Conservation (phyloP, 2,329 filamentous ascomycete species). For the Ascochyta koolunga region DNA sequence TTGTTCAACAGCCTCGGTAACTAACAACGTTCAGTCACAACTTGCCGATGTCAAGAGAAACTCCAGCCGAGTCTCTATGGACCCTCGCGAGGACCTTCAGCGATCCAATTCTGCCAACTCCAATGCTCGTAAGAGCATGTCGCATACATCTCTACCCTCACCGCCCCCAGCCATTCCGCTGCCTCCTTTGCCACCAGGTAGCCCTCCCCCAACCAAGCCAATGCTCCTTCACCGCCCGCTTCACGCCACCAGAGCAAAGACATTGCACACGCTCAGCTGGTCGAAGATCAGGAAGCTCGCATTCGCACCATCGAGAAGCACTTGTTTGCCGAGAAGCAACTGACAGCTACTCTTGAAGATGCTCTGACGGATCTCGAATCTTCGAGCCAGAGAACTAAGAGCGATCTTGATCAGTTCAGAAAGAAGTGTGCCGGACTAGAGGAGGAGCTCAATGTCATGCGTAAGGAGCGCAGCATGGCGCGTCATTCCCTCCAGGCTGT, state of each 20-base stretch:
- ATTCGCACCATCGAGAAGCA: constrained; percentile 98
- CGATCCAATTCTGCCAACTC: constrained; percentile 66
- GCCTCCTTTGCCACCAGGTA: constrained; percentile 75
- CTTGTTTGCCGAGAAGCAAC: constrained; percentile 91
- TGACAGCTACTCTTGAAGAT: constrained; percentile 93
- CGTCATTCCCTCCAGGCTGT: constrained; percentile 81
- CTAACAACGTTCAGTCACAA: constrained; percentile 60
- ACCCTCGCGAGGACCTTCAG: constrained; percentile 56
- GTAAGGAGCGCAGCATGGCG: constrained; percentile 64
- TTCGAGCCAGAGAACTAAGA: constrained; percentile 89
- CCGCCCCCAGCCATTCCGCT: constrained; percentile 96
- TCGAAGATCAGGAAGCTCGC: constrained; percentile 93
- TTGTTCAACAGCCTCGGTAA: neutral
- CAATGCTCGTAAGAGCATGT: constrained; percentile 82
- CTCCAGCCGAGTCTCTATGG: constrained; percentile 53
- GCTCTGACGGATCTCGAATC: constrained; percentile 92
- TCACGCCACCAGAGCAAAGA: constrained; percentile 84
- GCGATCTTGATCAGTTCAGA: constrained; percentile 88
- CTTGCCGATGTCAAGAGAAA: constrained; percentile 62
- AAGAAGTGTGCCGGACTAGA: constrained; percentile 82
- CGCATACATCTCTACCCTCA: constrained; percentile 83
- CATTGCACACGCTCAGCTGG: constrained; percentile 74
- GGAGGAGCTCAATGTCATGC: constrained; percentile 68
- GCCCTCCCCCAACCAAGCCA: constrained; percentile 53
- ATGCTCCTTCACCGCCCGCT: constrained; percentile 63